Evolutionary conservation across 2,329 filamentous ascomycete species (phyloP).

Genomic region (Colletotrichum higginsianum): DNA sequence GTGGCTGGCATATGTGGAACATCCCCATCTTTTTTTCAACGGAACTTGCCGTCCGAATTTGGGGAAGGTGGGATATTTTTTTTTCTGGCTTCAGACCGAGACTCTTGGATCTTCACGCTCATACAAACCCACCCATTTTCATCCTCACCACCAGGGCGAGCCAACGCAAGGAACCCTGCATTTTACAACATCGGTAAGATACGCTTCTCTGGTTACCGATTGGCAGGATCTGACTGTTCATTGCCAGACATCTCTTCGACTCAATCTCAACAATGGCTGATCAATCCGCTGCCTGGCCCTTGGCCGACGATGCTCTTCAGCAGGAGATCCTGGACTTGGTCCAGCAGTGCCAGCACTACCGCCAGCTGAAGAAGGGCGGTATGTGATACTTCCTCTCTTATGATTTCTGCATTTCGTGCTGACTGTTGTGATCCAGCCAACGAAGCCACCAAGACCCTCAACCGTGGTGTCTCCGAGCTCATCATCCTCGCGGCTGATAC

Average conservation of each 20-base stretch:
- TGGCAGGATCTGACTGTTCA: slow-evolving; percentile 7
- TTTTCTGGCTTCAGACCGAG: slow-evolving; percentile 36
- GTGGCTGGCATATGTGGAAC: not conserved
- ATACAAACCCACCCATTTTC: slow-evolving; percentile 21
- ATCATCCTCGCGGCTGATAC: slow-evolving; percentile 93
- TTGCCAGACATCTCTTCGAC: slow-evolving; percentile 23
- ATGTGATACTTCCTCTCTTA: slow-evolving; percentile 64
- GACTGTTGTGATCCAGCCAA: slow-evolving; percentile 24
- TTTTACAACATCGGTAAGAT: slow-evolving; percentile 27
- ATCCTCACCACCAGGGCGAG: slow-evolving; percentile 63
- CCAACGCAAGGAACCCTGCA: slow-evolving; percentile 74
- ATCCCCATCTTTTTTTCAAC: slow-evolving; percentile 12
- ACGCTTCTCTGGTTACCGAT: not conserved
- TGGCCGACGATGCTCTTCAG: slow-evolving; percentile 81
- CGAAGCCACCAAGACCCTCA: slow-evolving; percentile 84
- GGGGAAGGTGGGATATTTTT: slow-evolving; percentile 42
- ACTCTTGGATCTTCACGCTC: slow-evolving; percentile 26
- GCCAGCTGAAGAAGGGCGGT: slow-evolving; percentile 90
- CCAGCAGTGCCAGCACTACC: slow-evolving; percentile 78
- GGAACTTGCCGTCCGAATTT: slow-evolving; percentile 34
- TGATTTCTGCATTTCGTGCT: slow-evolving; percentile 51
- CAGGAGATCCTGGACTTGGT: slow-evolving; percentile 88
- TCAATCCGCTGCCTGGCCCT: slow-evolving; percentile 70
- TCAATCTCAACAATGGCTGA: slow-evolving; percentile 41
- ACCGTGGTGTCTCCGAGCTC: slow-evolving; percentile 91